Base-by-base conservation (phyloP, 2,329 filamentous ascomycete genomes). In the Phialophora verrucosa region DNA sequence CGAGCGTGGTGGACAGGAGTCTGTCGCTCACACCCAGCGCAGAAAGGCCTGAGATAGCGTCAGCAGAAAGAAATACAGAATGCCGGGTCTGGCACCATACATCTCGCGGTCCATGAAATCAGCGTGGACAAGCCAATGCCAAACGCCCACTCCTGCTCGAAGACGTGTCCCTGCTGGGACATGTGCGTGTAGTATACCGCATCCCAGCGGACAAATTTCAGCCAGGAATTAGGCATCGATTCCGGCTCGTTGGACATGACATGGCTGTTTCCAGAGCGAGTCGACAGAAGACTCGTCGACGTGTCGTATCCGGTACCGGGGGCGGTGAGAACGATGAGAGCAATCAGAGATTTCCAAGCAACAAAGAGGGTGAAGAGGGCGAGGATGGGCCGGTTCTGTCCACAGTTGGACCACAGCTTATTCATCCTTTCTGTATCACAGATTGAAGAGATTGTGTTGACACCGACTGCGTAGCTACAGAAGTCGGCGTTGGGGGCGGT, bases 131-230 rank as follows among this genome's bases (percentile, higher is more conserved):
- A 84, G 10, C 81, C 80, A 78, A 83, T 85, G 59, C 86, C 85
- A 76, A 88, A 90, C 1, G 87, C 87, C 87, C 87, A 89, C 75
- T 89, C 86, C 75, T 90, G 87, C 75, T 90, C 87, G 74, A 83
- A 85, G 1, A 86, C 69, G 69, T 87, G 84, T 5, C 85, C 86
- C 31, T 83, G 76, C 63, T 83, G 75, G 2, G 85, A 84, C 62
- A 82, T 78, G 61, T 83, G 81, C 5, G 84, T 76, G 73, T 85
- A 89, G 72, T 89, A 89, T 64, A 90, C 78, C 3, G 83, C 83
- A 75, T 90, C 87, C 87, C 87, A 90, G 72, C 86, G 78, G 2
- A 83, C 81, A 53, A 88, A 80, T 61, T 82, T 84, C 69, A 70
- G 75, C 63, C 71, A 81, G 63, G 71, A 53, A 29, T 20, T 64